Evolutionary conservation across 768 basidiomycete species (phyloP).

Genomic region (Polyporus arcularius): DNA sequence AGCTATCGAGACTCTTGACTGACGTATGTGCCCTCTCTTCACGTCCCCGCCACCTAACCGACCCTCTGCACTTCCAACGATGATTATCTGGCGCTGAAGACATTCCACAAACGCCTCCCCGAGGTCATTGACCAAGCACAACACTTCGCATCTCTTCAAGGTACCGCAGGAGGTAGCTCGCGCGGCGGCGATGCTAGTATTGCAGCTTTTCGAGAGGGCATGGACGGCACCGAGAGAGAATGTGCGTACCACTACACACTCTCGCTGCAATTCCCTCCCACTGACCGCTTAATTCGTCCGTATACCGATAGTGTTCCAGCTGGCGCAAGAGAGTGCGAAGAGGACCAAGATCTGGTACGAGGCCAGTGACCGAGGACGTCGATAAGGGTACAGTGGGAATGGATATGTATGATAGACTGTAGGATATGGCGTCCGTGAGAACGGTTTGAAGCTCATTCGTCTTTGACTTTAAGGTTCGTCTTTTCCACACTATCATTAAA

Average conservation of each 20-base stretch:
- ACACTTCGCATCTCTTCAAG: conserved; percentile 61
- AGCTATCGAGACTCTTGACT: conserved; percentile 70
- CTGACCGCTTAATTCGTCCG: background rate
- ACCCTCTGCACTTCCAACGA: conserved; percentile 3
- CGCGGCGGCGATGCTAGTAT: conserved; percentile 57
- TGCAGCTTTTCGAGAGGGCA: conserved; percentile 83
- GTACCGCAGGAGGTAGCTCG: conserved; percentile 42
- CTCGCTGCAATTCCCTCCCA: background rate
- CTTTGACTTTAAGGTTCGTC: conserved; percentile 10
- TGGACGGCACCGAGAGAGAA: conserved; percentile 92
- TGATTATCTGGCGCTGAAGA: conserved; percentile 42
- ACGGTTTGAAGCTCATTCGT: conserved; percentile 1
- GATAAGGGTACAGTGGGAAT: conserved; percentile 29
- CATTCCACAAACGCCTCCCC: conserved; percentile 74
- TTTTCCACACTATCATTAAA: background rate
- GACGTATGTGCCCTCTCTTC: conserved; percentile 44
- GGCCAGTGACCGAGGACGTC: conserved; percentile 55
- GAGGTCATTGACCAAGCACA: conserved; percentile 87
- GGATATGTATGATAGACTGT: background rate
- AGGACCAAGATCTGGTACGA: conserved; percentile 86
- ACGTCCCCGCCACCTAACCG: background rate
- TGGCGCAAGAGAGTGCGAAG: conserved; percentile 82
- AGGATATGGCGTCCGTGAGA: background rate
- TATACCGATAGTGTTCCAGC: conserved; percentile 64
- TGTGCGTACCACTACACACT: conserved; percentile 48